Conservation (phyloP, 371 early-diverging fungal genomes). For the Mucor ambiguus region DNA sequence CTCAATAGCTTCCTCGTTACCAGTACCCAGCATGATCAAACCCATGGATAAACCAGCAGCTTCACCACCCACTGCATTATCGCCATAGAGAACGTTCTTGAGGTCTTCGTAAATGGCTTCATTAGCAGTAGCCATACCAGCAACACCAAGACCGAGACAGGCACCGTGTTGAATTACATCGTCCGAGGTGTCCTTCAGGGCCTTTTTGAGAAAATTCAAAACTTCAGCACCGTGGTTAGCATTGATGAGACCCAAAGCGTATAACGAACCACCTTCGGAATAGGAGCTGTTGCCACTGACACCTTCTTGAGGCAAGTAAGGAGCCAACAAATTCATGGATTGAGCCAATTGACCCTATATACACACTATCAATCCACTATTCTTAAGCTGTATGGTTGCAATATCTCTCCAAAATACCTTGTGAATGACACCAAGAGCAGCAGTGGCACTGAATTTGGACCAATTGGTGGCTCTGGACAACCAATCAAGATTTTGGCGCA, state of each 20-base stretch:
- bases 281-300: conserved; percentile 78
- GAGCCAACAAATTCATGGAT: conserved; percentile 81
- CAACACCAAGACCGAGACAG: conserved; percentile 95
- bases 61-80: conserved; percentile 97
- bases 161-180: conserved; percentile 98
- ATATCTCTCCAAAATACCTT: too few relatives aligned
- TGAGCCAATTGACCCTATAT: conserved; percentile 86
- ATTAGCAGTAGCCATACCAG: conserved; percentile 94
- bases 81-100: conserved; percentile 86
- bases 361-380: not conserved
- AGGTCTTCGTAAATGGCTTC: conserved; percentile 86
- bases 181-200: conserved; percentile 77
- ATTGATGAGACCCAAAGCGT: conserved; percentile 98
- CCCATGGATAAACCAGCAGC: conserved; percentile 99
- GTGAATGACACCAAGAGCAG: conserved; percentile 99
- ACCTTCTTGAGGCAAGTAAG: conserved; percentile 95
- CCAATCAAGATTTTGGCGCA: conserved; percentile 98
- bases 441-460: conserved; percentile 99
- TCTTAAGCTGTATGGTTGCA: not conserved
- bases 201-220: conserved; percentile 79
- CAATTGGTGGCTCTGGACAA: conserved; percentile 97
- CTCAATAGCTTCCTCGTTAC: conserved; percentile 78
- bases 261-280: conserved; percentile 98
- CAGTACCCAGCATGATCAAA: conserved; percentile 95
- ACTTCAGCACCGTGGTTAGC: conserved; percentile 90